Evolutionary conservation across 176 grass and related monocot species (phyloP).

Genomic region (Alopecurus myosuroides): DNA sequence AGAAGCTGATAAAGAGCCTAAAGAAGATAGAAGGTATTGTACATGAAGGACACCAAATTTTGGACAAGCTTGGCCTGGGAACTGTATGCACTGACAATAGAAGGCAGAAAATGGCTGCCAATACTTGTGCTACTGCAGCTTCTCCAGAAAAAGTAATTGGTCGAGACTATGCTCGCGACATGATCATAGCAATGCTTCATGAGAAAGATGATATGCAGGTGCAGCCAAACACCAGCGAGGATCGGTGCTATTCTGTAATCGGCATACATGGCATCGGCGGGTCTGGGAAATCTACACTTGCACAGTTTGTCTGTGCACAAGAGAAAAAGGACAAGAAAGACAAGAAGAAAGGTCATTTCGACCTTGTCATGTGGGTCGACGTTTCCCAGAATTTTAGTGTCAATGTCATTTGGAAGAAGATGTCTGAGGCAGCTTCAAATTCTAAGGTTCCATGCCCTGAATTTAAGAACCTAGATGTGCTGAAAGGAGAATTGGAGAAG

Average conservation of each 20-base stretch:
- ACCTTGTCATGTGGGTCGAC: slow-evolving; percentile 17
- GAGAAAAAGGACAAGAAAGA: background rate
- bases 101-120: no score
- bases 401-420: background rate
- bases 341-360: background rate
- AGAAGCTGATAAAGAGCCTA: background rate
- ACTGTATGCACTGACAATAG: no score
- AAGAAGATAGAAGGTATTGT: background rate
- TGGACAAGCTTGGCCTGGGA: background rate
- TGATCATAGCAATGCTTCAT: no score
- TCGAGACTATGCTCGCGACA: no score
- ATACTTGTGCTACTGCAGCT: no score
- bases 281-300: slow-evolving; percentile 34
- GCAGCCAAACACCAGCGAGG: no score
- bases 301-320: slow-evolving; percentile 14
- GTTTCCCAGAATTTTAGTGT: background rate
- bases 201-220: no score
- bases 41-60: background rate
- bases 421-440: background rate
- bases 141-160: no score
- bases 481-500: background rate
- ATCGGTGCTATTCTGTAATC: background rate
- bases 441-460: background rate
- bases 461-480: background rate
- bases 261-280: slow-evolving; percentile 26